phyloP scores from a whole-genome alignment of 768 basidiomycete species.

The Aureoboletus auriporus region DNA sequence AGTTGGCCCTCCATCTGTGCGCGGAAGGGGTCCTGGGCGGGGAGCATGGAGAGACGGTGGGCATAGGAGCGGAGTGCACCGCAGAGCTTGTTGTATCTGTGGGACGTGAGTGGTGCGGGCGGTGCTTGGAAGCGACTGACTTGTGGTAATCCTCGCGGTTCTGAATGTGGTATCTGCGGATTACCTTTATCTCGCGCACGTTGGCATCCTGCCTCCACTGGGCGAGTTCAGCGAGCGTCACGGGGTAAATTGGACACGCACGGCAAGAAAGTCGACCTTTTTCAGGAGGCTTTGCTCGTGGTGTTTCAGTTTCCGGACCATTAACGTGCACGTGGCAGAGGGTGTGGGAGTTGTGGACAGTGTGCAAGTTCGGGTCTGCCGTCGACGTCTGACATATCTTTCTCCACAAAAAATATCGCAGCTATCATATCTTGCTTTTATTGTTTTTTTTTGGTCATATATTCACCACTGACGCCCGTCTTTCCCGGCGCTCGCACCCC shows the following conservation, averaged over 20 bases:
- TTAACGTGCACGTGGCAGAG: constrained; percentile 34
- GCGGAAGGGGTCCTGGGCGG: constrained; percentile 86
- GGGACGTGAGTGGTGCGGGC: constrained; percentile 1
- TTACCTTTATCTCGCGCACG: constrained; percentile 86
- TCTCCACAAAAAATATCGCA: constrained; percentile 24
- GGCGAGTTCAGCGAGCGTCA: constrained; percentile 3
- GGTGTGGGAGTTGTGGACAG: constrained; percentile 25
- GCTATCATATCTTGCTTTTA: constrained; percentile 26
- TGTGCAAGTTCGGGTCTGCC: constrained; percentile 25
- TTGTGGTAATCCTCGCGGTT: constrained; percentile 93
- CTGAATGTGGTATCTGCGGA: constrained; percentile 95
- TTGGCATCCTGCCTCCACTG: constrained; percentile 98
- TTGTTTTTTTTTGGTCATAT: constrained; percentile 14
- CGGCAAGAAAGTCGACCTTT: constrained; percentile 96
- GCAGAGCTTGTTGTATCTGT: constrained; percentile 90
- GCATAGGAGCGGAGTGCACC: constrained; percentile 83
- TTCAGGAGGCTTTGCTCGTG: constrained; percentile 95
- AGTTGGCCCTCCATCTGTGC: constrained; percentile 80
- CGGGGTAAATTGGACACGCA: constrained; percentile 36
- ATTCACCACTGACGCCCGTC: not conserved
- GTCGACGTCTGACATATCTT: constrained; percentile 28
- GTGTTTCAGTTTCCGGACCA: constrained; percentile 93
- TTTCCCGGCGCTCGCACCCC: not conserved
- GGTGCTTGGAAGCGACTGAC: constrained; percentile 31
- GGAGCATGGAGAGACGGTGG: constrained; percentile 82